Evolutionary conservation across 2,329 filamentous ascomycete species (phyloP).

Genomic region (Nothopassalora personata): DNA sequence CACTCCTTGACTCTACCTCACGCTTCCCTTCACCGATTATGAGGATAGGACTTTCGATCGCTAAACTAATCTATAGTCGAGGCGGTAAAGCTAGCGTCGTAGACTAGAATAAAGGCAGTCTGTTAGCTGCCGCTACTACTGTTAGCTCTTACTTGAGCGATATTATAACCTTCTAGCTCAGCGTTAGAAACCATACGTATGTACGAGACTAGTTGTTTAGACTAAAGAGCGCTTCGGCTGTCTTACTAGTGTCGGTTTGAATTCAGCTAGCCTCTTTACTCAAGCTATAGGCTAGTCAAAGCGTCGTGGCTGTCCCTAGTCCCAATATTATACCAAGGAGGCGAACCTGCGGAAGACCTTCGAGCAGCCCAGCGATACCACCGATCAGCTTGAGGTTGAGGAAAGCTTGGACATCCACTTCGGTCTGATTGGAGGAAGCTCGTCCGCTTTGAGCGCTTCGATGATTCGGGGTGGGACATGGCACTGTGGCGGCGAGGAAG

Average conservation of each 20-base stretch:
- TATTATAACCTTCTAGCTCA: slow-evolving; percentile 10
- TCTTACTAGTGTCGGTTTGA: slow-evolving; percentile 38
- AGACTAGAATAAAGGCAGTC: slow-evolving; percentile 38
- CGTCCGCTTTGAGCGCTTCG: slow-evolving; percentile 12
- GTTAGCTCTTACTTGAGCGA: slow-evolving; percentile 11
- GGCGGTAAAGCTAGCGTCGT: slow-evolving; percentile 46
- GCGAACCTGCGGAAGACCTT: not conserved
- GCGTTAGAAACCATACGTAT: slow-evolving; percentile 23
- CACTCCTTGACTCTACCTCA: not conserved
- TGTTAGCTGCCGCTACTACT: slow-evolving; percentile 27
- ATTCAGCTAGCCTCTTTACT: slow-evolving; percentile 34
- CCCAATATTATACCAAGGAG: not conserved
- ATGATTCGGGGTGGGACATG: slow-evolving; percentile 43
- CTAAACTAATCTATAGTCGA: slow-evolving; percentile 39
- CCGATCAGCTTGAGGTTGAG: slow-evolving; percentile 47
- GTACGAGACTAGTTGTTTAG: slow-evolving; percentile 27
- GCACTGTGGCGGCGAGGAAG: slow-evolving; percentile 44
- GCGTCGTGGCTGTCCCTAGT: not conserved
- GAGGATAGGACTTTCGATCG: slow-evolving; percentile 48
- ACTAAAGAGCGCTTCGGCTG: slow-evolving; percentile 30
- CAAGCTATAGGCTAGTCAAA: not conserved
- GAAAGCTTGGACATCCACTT: slow-evolving; percentile 52
- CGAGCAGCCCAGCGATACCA: slow-evolving; percentile 30
- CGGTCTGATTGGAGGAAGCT: slow-evolving; percentile 38
- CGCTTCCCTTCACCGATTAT: not conserved